A percentile compares a stretch with the other conserved stretches of the same genome.
These are phyloP conservation scores for Ogataea populi-albae DNA, from an alignment of 805 yeast genomes.

Conservation along the genomic window DNA sequence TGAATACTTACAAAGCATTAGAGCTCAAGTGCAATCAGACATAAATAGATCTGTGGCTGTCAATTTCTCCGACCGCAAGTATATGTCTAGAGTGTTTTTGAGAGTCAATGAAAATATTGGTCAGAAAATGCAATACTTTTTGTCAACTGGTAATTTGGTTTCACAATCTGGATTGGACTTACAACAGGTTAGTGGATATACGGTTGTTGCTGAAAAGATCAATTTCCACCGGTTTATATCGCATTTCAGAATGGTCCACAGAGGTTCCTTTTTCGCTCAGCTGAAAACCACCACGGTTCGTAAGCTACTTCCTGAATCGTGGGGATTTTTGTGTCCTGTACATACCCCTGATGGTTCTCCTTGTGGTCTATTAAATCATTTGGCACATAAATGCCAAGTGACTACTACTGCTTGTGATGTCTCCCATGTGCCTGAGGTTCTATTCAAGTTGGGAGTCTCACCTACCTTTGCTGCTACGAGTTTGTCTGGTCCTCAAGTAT, in stretches of 20 bases:
- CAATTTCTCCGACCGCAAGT: conserved; percentile 79
- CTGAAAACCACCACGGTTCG: conserved; percentile 96
- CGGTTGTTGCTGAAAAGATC: conserved; percentile 98
- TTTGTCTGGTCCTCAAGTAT: conserved; percentile 76
- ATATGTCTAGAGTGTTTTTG: conserved; percentile 72
- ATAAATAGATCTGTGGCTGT: conserved; percentile 76
- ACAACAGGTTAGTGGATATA: conserved; percentile 97
- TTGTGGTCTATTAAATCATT: conserved; percentile 95
- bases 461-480: conserved; percentile 69
- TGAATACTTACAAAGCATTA: conserved; percentile 76
- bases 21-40: conserved; percentile 73
- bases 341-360: conserved; percentile 99
- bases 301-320: conserved; percentile 92
- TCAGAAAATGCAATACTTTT: conserved; percentile 86
- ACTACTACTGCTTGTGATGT: conserved; percentile 77
- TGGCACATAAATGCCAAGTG: conserved; percentile 90
- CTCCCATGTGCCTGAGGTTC: conserved; percentile 60
- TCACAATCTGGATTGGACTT: conserved; percentile 96
- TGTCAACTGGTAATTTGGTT: conserved; percentile 95
- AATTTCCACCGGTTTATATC: conserved; percentile 95
- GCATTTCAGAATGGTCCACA: conserved; percentile 99
- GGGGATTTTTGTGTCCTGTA: conserved; percentile 99
- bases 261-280: conserved; percentile 99
- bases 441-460: conserved; percentile 73
- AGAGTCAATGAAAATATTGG: conserved; percentile 93